phyloP scores from a whole-genome alignment of 164 flowering plant species.

The Akebia trifoliata region DNA sequence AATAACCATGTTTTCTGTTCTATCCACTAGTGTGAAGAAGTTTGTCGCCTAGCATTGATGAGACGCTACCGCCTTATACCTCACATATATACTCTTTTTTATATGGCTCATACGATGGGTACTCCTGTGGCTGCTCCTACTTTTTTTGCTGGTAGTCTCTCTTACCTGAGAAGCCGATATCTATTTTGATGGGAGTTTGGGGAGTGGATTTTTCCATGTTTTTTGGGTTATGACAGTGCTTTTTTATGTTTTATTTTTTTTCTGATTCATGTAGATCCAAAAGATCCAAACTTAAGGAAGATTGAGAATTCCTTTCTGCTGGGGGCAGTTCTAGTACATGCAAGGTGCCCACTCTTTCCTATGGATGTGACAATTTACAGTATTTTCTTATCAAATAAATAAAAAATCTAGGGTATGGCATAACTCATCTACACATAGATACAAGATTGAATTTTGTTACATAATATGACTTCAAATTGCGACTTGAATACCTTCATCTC shows the following conservation, averaged over 20 bases:
- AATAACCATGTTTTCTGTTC: conserved; percentile 3
- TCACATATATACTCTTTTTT: conserved; percentile 81
- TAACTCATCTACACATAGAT: neutral
- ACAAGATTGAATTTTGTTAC: neutral
- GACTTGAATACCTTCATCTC: no score
- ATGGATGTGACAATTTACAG: no score
- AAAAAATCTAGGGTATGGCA: no score
- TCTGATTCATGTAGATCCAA: conserved; percentile 61
- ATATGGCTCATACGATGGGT: conserved; percentile 76
- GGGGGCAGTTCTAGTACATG: conserved; percentile 71
- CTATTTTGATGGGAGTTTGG: neutral
- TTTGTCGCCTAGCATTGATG: conserved; percentile 81
- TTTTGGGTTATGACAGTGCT: conserved; percentile 1
- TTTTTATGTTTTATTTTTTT: neutral
- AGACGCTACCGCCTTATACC: conserved; percentile 86
- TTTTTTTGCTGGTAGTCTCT: conserved; percentile 73
- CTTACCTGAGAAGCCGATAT: neutral
- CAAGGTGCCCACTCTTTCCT: conserved; percentile 51
- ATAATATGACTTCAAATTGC: no score
- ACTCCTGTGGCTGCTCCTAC: conserved; percentile 76
- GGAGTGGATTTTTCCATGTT: neutral
- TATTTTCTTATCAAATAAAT: no score
- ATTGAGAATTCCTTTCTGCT: conserved; percentile 74
- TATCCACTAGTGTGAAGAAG: conserved; percentile 74
- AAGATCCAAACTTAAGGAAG: conserved; percentile 64